Percentiles rank a stretch among this genome's conserved stretches.
Evolutionary conservation across 805 yeast genomes (phyloP).

Genomic region (Maudiozyma saulgeensis): DNA sequence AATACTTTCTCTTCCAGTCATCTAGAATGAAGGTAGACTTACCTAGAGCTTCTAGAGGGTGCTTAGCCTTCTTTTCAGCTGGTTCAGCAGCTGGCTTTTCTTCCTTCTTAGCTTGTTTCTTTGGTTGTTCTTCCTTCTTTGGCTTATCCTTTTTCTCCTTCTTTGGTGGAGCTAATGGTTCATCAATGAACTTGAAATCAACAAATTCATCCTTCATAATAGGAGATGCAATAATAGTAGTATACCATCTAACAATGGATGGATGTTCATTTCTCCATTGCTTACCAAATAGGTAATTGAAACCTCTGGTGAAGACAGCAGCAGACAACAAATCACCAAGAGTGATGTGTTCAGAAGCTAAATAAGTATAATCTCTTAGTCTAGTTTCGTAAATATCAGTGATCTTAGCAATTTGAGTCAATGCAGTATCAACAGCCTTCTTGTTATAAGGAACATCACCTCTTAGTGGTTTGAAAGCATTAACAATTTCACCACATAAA

Average conservation of each 20-base stretch:
- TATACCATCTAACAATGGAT: conserved; percentile 60
- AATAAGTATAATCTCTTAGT: conserved; percentile 51
- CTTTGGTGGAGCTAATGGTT: conserved; percentile 55
- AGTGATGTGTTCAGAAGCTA: conserved; percentile 59
- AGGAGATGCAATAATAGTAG: conserved; percentile 39
- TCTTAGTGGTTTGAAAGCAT: conserved; percentile 47
- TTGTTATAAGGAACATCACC: conserved; percentile 74
- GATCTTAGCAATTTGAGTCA: conserved; percentile 32
- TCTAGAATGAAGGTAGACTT: conserved; percentile 62
- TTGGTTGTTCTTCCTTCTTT: conserved; percentile 22
- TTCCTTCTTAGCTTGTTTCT: conserved; percentile 4
- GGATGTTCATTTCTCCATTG: conserved; percentile 61
- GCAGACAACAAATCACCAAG: conserved; percentile 58
- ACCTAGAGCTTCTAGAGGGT: conserved; percentile 82
- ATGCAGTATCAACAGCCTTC: conserved; percentile 44
- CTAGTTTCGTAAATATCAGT: conserved; percentile 44
- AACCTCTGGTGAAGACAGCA: conserved; percentile 42
- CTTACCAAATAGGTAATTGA: conserved; percentile 48
- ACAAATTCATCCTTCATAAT: conserved; percentile 40
- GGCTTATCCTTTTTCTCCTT: conserved; percentile 44
- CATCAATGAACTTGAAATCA: conserved; percentile 49
- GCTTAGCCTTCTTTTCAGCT: conserved; percentile 67
- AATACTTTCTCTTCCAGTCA: conserved; percentile 94
- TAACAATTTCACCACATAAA: conserved; percentile 38
- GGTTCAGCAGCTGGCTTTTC: conserved; percentile 35